Conservation (phyloP, 352 stramenopile species). For the Globisporangium takayamanum region DNA sequence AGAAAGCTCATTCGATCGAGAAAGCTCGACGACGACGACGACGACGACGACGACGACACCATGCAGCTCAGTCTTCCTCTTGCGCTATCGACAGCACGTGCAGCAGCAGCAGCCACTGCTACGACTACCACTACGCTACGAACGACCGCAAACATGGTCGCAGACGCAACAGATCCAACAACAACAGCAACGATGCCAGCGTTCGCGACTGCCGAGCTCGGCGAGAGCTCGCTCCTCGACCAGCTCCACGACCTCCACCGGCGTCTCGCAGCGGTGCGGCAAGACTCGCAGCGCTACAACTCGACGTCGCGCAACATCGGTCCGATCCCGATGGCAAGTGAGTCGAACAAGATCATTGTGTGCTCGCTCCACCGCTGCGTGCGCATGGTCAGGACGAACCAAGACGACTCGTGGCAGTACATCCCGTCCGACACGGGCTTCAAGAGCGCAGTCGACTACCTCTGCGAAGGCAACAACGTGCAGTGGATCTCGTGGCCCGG, state of each 20-base stretch:
- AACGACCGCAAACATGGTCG: background rate
- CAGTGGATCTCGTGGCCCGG: conserved; percentile 89
- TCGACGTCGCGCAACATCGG: conserved; percentile 50
- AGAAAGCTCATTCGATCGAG: too few species aligned
- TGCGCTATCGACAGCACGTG: background rate
- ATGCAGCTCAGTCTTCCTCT: background rate
- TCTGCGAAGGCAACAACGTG: conserved; percentile 74
- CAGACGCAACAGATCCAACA: background rate
- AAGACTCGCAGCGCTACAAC: conserved; percentile 70
- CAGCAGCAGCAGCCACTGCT: background rate
- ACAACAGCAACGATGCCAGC: background rate
- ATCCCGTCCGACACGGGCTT: conserved; percentile 55
- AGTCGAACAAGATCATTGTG: conserved; percentile 80
- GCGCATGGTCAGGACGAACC: conserved; percentile 63
- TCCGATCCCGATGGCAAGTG: conserved; percentile 65
- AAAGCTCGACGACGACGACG: too few species aligned
- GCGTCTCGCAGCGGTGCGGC: conserved; percentile 58
- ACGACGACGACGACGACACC: too few species aligned
- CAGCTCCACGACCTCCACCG: conserved; percentile 74
- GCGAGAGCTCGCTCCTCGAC: conserved; percentile 68
- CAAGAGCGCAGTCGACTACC: conserved; percentile 69
- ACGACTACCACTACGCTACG: background rate
- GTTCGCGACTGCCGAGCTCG: conserved; percentile 27
- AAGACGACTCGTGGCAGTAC: conserved; percentile 76
- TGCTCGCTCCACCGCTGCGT: conserved; percentile 63